These are phyloP conservation scores for Nakazawaea peltata DNA, from an alignment of 805 yeast genomes.

Conservation along the genomic window DNA sequence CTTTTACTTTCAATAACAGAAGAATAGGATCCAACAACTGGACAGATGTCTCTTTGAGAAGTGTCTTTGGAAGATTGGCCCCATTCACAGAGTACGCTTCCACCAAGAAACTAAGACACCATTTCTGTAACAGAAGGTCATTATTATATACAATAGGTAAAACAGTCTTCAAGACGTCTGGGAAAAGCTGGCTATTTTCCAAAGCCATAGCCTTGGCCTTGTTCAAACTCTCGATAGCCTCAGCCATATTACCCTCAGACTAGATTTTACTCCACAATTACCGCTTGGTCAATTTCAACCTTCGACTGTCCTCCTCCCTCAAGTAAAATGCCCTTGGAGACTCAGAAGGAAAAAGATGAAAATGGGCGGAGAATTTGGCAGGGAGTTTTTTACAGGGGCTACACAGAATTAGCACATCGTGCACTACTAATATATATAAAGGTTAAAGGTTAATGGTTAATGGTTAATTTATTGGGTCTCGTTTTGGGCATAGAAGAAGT, in stretches of 20 bases:
- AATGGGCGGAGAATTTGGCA: too few species aligned
- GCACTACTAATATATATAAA: too few species aligned
- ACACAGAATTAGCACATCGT: too few species aligned
- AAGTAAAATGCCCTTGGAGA: too few species aligned
- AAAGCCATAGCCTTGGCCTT: conserved; percentile 12
- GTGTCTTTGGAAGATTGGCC: conserved; percentile 18
- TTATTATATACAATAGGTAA: conserved; percentile 28
- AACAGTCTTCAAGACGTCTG: conserved; percentile 20
- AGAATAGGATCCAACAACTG: conserved; percentile 20
- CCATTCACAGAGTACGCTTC: conserved; percentile 28
- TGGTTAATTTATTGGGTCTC: conserved; percentile 20
- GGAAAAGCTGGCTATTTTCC: conserved; percentile 9
- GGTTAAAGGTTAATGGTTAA: too few species aligned
- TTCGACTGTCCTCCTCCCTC: too few species aligned
- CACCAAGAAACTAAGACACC: conserved; percentile 32
- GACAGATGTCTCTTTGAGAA: conserved; percentile 24
- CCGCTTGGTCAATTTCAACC: too few species aligned
- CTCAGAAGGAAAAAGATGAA: too few species aligned
- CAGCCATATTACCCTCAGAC: too few species aligned
- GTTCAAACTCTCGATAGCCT: conserved; percentile 8
- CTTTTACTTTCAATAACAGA: conserved; percentile 20
- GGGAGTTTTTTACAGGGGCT: too few species aligned
- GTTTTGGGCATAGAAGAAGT: conserved; percentile 80
- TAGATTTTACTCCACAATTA: too few species aligned
- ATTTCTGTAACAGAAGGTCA: conserved; percentile 25